Evolutionary conservation across 257 asterid species (phyloP).

Genomic region (Salvia rosmarinus): DNA sequence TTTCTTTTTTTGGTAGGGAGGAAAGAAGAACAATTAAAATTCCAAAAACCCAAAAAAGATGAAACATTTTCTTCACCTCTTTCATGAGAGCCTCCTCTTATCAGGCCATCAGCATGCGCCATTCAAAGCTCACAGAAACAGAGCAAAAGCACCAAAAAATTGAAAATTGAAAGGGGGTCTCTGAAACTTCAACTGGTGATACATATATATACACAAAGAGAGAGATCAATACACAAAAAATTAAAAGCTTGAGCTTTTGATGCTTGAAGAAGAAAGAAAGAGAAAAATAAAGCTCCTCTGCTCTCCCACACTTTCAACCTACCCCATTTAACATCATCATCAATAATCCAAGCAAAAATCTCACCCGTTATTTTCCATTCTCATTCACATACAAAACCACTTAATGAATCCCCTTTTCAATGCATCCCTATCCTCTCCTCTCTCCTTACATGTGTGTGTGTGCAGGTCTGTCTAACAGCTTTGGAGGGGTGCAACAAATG

Average conservation of each 20-base stretch:
- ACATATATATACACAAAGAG: slow-evolving; percentile 4
- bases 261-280: slow-evolving; percentile 28
- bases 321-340: slow-evolving; percentile 48
- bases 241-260: slow-evolving; percentile 31
- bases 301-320: slow-evolving; percentile 48
- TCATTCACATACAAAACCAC: slow-evolving; percentile 40
- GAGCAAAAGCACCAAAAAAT: slow-evolving; percentile 10
- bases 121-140: slow-evolving; percentile 37
- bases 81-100: slow-evolving; percentile 45
- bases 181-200: slow-evolving; percentile 21
- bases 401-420: slow-evolving; percentile 39
- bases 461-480: slow-evolving; percentile 45
- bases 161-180: neutral
- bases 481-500: slow-evolving; percentile 39
- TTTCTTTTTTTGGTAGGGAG: neutral
- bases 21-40: slow-evolving; percentile 18
- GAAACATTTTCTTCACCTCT: slow-evolving; percentile 44
- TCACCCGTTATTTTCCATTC: slow-evolving; percentile 41
- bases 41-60: slow-evolving; percentile 32
- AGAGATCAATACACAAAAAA: neutral
- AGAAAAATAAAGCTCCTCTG: slow-evolving; percentile 1
- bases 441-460: slow-evolving; percentile 27
- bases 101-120: slow-evolving; percentile 53
- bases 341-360: slow-evolving; percentile 48
- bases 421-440: slow-evolving; percentile 35